Conservation (phyloP, 2,329 filamentous ascomycete genomes). For the Colletotrichum eleusines region DNA sequence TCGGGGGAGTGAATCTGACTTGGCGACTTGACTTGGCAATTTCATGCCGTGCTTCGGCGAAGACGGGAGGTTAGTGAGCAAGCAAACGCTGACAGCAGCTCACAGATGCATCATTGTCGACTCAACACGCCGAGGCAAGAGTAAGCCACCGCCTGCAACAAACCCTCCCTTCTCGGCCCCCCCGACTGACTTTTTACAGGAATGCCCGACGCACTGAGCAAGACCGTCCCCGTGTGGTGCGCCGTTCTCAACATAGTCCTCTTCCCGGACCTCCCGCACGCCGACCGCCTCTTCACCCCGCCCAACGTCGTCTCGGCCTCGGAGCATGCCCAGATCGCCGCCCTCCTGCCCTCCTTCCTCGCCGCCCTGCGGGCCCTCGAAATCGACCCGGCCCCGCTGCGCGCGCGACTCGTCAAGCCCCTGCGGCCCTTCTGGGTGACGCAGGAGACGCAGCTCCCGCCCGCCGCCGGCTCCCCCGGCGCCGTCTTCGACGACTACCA, state of each 20-base stretch:
- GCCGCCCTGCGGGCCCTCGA: slow-evolving; percentile 65
- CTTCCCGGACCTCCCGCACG: slow-evolving; percentile 69
- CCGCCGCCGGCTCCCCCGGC: background rate
- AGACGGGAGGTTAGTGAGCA: background rate
- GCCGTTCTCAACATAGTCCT: slow-evolving; percentile 84
- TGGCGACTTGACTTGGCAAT: too few species aligned
- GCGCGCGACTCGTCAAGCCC: slow-evolving; percentile 73
- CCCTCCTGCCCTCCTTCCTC: slow-evolving; percentile 68
- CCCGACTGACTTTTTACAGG: slow-evolving; percentile 56
- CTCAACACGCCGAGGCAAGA: slow-evolving; percentile 91
- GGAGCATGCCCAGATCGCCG: slow-evolving; percentile 83
- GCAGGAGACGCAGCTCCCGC: slow-evolving; percentile 67
- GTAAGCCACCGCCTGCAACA: slow-evolving; percentile 56
- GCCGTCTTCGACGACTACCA: slow-evolving; percentile 69
- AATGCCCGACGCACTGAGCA: slow-evolving; percentile 94
- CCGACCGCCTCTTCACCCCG: slow-evolving; percentile 72
- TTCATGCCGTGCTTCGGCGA: background rate
- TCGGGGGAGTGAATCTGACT: too few species aligned
- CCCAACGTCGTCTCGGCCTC: slow-evolving; percentile 78
- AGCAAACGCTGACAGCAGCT: slow-evolving; percentile 14
- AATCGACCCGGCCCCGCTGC: slow-evolving; percentile 68
- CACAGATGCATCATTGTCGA: slow-evolving; percentile 85
- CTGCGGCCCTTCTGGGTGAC: slow-evolving; percentile 86
- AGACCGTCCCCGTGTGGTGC: slow-evolving; percentile 95
- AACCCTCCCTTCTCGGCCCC: background rate